Conservation (phyloP, 768 basidiomycete species). For the Phanerodontia chrysosporium region DNA sequence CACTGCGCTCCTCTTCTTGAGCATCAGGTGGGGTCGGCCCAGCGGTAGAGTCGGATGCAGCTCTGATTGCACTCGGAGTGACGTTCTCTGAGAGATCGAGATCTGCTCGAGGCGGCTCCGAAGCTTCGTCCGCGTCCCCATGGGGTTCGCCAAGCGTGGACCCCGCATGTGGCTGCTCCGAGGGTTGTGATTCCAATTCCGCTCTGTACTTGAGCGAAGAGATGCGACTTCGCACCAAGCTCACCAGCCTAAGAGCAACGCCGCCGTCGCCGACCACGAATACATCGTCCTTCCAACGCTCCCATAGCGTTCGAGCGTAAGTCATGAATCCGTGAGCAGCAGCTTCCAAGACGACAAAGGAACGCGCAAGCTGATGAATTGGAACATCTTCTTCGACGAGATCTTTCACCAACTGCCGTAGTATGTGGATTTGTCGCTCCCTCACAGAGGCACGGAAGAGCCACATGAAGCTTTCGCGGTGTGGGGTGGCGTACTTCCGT, state of each 20-base stretch:
- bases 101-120: not conserved
- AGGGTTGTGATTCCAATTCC: not conserved
- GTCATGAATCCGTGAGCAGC: constrained; percentile 45
- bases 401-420: constrained; percentile 47
- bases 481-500: constrained; percentile 49
- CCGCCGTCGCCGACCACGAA: constrained; percentile 41
- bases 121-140: not conserved
- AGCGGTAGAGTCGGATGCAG: not conserved
- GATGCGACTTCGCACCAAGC: constrained; percentile 34
- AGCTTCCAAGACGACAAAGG: constrained; percentile 41
- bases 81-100: not conserved
- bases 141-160: not conserved
- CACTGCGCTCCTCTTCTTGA: constrained; percentile 7
- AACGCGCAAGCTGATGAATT: constrained; percentile 43
- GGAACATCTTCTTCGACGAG: constrained; percentile 37
- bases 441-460: constrained; percentile 44
- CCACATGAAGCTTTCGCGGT: constrained; percentile 42
- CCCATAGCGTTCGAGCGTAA: constrained; percentile 54
- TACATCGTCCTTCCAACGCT: constrained; percentile 34
- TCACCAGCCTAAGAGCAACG: constrained; percentile 47
- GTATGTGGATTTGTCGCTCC: constrained; percentile 38
- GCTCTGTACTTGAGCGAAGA: not conserved
- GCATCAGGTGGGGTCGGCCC: not conserved
- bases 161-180: not conserved
- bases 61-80: not conserved